Evolutionary conservation across 352 stramenopile species (phyloP).

Genomic region (Hyaloperonospora brassicae): DNA sequence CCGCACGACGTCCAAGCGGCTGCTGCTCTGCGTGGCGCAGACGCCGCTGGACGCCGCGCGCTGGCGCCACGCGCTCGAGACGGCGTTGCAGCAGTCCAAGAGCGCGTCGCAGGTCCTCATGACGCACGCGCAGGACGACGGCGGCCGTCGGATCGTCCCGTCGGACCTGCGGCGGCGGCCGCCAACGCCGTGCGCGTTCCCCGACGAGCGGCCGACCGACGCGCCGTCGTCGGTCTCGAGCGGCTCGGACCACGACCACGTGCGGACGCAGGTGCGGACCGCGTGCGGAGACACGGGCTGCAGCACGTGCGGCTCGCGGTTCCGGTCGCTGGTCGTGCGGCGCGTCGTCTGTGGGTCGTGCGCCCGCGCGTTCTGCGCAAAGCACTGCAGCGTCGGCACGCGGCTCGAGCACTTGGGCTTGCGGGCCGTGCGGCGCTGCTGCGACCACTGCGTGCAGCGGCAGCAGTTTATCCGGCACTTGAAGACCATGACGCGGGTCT

Average conservation of each 20-base stretch:
- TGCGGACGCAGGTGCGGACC: not conserved
- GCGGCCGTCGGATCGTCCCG: slow-evolving; percentile 39
- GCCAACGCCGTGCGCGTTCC: slow-evolving; percentile 21
- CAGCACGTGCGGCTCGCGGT: slow-evolving; percentile 43
- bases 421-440: slow-evolving; percentile 35
- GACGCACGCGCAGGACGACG: slow-evolving; percentile 1
- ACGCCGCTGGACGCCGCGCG: slow-evolving; percentile 30
- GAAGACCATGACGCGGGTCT: slow-evolving; percentile 24
- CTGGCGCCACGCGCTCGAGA: slow-evolving; percentile 41
- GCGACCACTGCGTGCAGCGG: slow-evolving; percentile 38
- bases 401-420: slow-evolving; percentile 39
- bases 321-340: slow-evolving; percentile 36
- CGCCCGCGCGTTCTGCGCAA: slow-evolving; percentile 44
- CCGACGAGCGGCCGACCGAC: slow-evolving; percentile 5
- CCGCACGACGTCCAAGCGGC: slow-evolving; percentile 41
- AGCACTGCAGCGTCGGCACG: slow-evolving; percentile 47
- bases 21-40: slow-evolving; percentile 56
- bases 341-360: slow-evolving; percentile 59
- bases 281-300: slow-evolving; percentile 29
- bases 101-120: slow-evolving; percentile 3
- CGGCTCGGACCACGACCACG: too few relatives aligned
- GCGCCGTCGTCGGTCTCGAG: slow-evolving; percentile 2
- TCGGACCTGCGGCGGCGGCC: slow-evolving; percentile 10
- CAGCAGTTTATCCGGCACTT: slow-evolving; percentile 57
- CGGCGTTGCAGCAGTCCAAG: slow-evolving; percentile 19